Percentiles rank a stretch among this genome's conserved stretches.
These are phyloP conservation scores for Trichomonascaceae sp. DNA, from an alignment of 1,139 yeast genomes.

Conservation along the genomic window DNA sequence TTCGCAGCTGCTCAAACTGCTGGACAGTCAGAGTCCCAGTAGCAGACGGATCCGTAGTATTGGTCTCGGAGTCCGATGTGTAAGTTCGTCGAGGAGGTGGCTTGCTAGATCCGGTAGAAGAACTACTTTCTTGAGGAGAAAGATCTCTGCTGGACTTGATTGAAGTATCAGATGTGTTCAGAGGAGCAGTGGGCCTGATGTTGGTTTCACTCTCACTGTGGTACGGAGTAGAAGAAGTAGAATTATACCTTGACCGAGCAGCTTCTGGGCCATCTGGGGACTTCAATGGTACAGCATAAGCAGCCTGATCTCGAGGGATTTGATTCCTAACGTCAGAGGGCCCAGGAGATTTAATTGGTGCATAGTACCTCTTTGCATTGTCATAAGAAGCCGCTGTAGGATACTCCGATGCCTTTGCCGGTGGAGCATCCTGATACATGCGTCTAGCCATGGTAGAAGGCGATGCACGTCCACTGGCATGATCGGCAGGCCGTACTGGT, in stretches of 20 bases:
- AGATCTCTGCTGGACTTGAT: neutral
- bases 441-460: constrained; percentile 14
- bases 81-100: constrained; percentile 29
- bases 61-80: constrained; percentile 7
- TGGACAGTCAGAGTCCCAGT: constrained; percentile 23
- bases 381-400: constrained; percentile 3
- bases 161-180: neutral
- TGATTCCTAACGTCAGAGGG: neutral
- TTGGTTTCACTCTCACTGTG: neutral
- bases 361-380: neutral
- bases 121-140: constrained; percentile 2
- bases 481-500: constrained; percentile 12
- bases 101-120: constrained; percentile 10
- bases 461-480: constrained; percentile 13
- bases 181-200: neutral
- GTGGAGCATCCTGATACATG: constrained; percentile 6
- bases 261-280: neutral
- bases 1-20: constrained; percentile 28
- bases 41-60: constrained; percentile 7
- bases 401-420: constrained; percentile 6
- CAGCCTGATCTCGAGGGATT: neutral
- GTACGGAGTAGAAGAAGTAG: neutral
- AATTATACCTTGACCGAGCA: neutral
- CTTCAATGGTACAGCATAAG: neutral
- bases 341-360: constrained; percentile 6